Conservation (phyloP, 805 yeast species). For the Candida sakaeoensis region DNA sequence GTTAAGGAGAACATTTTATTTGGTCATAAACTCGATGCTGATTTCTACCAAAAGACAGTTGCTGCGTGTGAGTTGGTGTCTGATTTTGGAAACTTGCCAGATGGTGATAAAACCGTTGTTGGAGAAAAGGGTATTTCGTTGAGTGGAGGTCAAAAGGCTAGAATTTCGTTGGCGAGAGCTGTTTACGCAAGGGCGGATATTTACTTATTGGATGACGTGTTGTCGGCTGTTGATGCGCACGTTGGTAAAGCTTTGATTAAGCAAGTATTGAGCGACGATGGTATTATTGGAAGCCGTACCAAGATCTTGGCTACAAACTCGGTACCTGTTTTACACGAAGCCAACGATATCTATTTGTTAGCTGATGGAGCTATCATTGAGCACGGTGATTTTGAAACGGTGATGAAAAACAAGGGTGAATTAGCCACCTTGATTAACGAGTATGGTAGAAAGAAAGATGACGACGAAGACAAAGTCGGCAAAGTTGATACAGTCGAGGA, state of each 20-base stretch:
- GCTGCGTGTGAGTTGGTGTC: slow-evolving; percentile 35
- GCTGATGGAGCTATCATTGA: slow-evolving; percentile 28
- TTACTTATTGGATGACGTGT: slow-evolving; percentile 38
- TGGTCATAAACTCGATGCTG: slow-evolving; percentile 30
- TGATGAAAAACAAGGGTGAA: slow-evolving; percentile 35
- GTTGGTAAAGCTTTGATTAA: slow-evolving; percentile 34
- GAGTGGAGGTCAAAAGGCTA: slow-evolving; percentile 43
- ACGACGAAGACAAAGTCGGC: no score
- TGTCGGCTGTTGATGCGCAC: slow-evolving; percentile 42
- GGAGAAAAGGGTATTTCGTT: slow-evolving; percentile 43
- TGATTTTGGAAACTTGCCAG: slow-evolving; percentile 34
- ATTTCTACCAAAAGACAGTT: slow-evolving; percentile 28
- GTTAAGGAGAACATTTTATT: slow-evolving; percentile 38
- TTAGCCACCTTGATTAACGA: slow-evolving; percentile 31
- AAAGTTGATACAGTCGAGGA: no score
- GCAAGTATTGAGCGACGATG: slow-evolving; percentile 28
- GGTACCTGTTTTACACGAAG: slow-evolving; percentile 32
- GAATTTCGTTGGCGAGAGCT: slow-evolving; percentile 40
- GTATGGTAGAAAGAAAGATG: slow-evolving; percentile 22
- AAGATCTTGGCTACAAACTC: slow-evolving; percentile 38
- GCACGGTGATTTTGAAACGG: slow-evolving; percentile 47
- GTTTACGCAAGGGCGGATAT: slow-evolving; percentile 39
- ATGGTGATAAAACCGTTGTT: slow-evolving; percentile 40
- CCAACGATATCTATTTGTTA: slow-evolving; percentile 30
- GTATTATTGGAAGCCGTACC: slow-evolving; percentile 32